Base-by-base conservation (phyloP, 2,329 filamentous ascomycete genomes). In the Neofusicoccum sp. region DNA sequence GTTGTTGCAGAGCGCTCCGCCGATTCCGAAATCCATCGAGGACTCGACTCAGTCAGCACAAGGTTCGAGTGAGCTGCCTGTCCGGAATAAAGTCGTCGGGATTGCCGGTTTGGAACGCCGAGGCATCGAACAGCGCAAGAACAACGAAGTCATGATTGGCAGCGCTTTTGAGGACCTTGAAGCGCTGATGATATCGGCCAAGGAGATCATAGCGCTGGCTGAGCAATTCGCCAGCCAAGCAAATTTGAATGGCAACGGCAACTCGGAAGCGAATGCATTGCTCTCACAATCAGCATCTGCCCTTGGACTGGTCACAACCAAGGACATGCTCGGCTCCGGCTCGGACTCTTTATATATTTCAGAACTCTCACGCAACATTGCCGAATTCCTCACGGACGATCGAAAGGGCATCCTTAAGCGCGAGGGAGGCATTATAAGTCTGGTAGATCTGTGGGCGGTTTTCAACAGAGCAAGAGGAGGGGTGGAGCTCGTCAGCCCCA, bases 151-250 rank as follows among this genome's bases (percentile, higher is more conserved):
- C 8, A 89, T 97, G 56, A 97, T 99, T 67, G 94, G 94, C 31
- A 93, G 87, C 67, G 93, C 95, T 0, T 99, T 99, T 71, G 94
- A 97, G 74, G 95, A 99, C 71, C 85, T 99, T 0, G 94, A 98
- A 74, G 93, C 95, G 3, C 83, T 99, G 41, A 99, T 98, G 94
- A 92, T 93, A 3, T 97, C 94, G 3, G 95, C 95, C 4, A 97
- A 98, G 74, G 92, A 99, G 73, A 92, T 99, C 54, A 89, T 98
- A 56, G 92, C 93, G 4, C 87, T 99, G 45, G 95, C 95, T 0
- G 94, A 98, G 76, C 88, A 88, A 14, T 94, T 98, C 69, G 88
- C 92, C 1, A 83, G 87, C 11, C 90, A 93, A 71, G 81, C 82
- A 0, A 81, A 81, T 63, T 78, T 81, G 22, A 85, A 84, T 28